Base-by-base conservation (phyloP, 208 protist species). In the Sergeia podlipaevii region DNA sequence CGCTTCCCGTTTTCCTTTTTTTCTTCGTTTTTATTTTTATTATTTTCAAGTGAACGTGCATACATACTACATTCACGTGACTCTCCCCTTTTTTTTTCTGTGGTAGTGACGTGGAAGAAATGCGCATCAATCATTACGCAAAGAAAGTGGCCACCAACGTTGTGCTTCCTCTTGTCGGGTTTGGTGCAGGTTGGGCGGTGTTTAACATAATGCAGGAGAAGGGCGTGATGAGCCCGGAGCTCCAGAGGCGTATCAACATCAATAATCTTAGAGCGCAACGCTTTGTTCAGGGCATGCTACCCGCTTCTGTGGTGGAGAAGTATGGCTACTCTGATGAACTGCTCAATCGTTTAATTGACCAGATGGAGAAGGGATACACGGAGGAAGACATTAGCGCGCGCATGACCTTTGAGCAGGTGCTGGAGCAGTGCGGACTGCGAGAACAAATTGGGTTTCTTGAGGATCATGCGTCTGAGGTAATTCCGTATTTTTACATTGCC, bases 401-500 rank as follows among this genome's bases (percentile, higher is more conserved):
- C 5, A 73, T 86, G 64, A 74, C 81, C 6, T 95, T 95, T 51
- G 74, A 88, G n/a, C 61, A 90, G 52, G 60, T 95, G 13, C 59
- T 95, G 23, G 17, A 41, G 18, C 70, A 95, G 43, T 95, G 88
- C 59, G 60, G 68, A 17, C 53, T 89, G 42, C 33, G 59, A 15
- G 78, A 90, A 54, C 88, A 95, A 59, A 73, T 95, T 24, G 67
- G 58, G 11, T 95, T 74, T 58, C 74, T 95, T 15, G 80, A 89
- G 61, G 83, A 95, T 36, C 88, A 95, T 60, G 71, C 79, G 2
- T 64, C 56, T 5, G 74, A 91, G 39, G 84, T 90, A 20, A 90
- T 95, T 55, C 88, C 88, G 36, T 95, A 91, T 62, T 92, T 95
- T 53, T 95, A 91, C 77, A 91, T 91, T 59, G 72, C 77, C 11